Conservation (phyloP, 805 yeast genomes). For the Sungouiozyma intestinalis region DNA sequence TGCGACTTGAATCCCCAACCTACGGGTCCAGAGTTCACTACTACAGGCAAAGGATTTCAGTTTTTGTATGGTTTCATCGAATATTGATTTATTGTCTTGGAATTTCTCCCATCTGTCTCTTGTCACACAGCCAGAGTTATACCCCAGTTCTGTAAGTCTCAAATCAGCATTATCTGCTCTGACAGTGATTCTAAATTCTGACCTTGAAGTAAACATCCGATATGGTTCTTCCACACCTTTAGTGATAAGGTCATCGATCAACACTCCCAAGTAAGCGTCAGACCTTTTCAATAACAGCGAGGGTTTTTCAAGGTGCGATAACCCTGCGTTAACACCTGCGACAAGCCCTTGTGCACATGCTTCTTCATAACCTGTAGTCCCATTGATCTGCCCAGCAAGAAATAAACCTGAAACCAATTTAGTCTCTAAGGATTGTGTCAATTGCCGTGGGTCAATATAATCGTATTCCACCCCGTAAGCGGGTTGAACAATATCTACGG, state of each 20-base stretch:
- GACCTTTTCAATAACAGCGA: slow-evolving; percentile 50
- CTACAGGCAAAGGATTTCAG: slow-evolving; percentile 39
- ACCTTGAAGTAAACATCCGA: slow-evolving; percentile 93
- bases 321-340: slow-evolving; percentile 94
- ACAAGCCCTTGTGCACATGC: slow-evolving; percentile 95
- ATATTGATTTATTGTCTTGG: slow-evolving; percentile 33
- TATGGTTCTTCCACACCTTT: slow-evolving; percentile 97
- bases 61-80: slow-evolving; percentile 35
- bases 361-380: slow-evolving; percentile 98
- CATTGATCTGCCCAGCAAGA: slow-evolving; percentile 95
- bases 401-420: slow-evolving; percentile 66
- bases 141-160: slow-evolving; percentile 65
- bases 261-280: slow-evolving; percentile 85
- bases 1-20: slow-evolving; percentile 39
- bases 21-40: slow-evolving; percentile 53
- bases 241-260: slow-evolving; percentile 87
- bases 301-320: slow-evolving; percentile 31
- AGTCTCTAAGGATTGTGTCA: slow-evolving; percentile 69
- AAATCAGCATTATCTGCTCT: slow-evolving; percentile 92
- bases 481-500: slow-evolving; percentile 82
- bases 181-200: slow-evolving; percentile 83
- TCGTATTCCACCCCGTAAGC: slow-evolving; percentile 99
- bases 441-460: slow-evolving; percentile 86
- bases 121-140: slow-evolving; percentile 53
- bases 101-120: slow-evolving; percentile 46